These are phyloP conservation scores for Metarhizium album DNA, from an alignment of 2,329 filamentous ascomycete species.

Conservation along the genomic window DNA sequence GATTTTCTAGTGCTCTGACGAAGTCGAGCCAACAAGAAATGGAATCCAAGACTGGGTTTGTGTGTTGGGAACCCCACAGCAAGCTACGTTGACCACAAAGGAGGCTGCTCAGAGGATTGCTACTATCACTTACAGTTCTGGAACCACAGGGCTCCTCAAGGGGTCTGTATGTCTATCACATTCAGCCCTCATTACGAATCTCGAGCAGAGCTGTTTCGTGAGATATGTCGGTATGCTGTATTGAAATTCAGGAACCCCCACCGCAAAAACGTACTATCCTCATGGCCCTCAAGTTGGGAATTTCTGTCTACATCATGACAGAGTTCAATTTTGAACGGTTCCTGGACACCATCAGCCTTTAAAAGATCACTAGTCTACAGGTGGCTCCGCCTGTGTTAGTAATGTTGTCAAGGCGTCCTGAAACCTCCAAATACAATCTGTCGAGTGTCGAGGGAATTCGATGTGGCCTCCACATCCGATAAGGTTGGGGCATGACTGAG, in stretches of 20 bases:
- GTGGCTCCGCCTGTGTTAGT: constrained; percentile 49
- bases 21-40: constrained; percentile 15
- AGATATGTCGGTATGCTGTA: constrained; percentile 27
- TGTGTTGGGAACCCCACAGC: constrained; percentile 22
- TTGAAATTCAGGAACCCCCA: constrained; percentile 18
- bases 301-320: constrained; percentile 46
- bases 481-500: constrained; percentile 55
- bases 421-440: constrained; percentile 40
- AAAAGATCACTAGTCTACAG: constrained; percentile 41
- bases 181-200: constrained; percentile 34
- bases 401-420: constrained; percentile 47
- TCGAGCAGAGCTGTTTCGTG: constrained; percentile 26
- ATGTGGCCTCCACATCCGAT: constrained; percentile 37
- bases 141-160: constrained; percentile 41
- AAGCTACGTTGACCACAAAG: constrained; percentile 13
- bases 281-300: constrained; percentile 29
- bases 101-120: constrained; percentile 26
- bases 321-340: constrained; percentile 44
- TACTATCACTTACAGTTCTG: constrained; percentile 40
- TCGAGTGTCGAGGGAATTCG: constrained; percentile 34
- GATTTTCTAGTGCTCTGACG: constrained; percentile 39
- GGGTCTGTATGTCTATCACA: constrained; percentile 39
- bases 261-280: constrained; percentile 38
- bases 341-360: constrained; percentile 36
- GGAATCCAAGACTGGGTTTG: constrained; percentile 31